Evolutionary conservation across 352 stramenopile genomes (phyloP), one percentile per base, ranked within the genome.

Genomic region (Pythium utonaiense): DNA sequence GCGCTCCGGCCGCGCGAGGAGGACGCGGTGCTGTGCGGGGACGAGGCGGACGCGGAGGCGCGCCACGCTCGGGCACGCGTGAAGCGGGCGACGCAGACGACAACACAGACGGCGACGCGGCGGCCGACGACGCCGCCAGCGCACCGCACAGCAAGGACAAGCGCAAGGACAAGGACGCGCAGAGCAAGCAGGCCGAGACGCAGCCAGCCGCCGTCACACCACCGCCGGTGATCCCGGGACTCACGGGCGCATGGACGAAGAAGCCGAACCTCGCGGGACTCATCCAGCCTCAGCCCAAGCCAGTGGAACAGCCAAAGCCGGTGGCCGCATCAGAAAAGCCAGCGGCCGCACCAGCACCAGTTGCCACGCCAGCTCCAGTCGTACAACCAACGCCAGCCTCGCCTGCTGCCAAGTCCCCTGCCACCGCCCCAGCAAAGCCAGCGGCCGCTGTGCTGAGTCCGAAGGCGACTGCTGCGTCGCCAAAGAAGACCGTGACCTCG

Each of bases 81-180:
- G 69, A 82, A 9, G 82, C 69, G 19, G 68, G 78, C 59, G 70
- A 89, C 51, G 73, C 87, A 28, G 76, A 90, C 30, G 77, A 66
- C 50, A 58, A 63, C 19, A 67, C 69, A 47, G 79, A 95, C 22
- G 42, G 21, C 42, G 73, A 64, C 30, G 66, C 48, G 22, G 54
- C 61, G n/a, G 68, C 67, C n/a, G 67, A 79, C 28, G 36, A 33
- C 21, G n/a, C 21, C 12, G 6, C 34, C 4, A 16, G 10, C 34
- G 34, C 34, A 16, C 5, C 42, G 10, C 22, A 50, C 22, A 30
- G 13, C 42, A 50, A 49, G 54, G 48, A 53, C 22, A 67, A 64
- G 17, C 82, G 80, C 57, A 79, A 82, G 55, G 65, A 78, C 52
- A 48, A 58, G 57, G 21, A 82, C 75, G 61, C 51, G 33, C 75